Conservation (phyloP, 208 protist species). For the Acanthamoeba royreba region DNA sequence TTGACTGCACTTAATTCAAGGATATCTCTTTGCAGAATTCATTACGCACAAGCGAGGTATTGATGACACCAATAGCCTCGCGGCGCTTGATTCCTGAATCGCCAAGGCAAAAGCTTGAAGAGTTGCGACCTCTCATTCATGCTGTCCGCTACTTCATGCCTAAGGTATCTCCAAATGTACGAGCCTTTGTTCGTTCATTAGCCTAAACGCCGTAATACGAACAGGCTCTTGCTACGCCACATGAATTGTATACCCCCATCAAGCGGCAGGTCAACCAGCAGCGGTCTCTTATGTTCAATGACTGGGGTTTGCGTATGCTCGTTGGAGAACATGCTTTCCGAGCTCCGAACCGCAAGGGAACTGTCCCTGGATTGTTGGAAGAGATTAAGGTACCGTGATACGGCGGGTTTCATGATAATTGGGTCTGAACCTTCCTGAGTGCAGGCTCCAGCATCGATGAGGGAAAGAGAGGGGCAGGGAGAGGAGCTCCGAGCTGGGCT, state of each 20-base stretch:
- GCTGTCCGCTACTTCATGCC: not conserved
- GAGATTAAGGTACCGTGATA: not conserved
- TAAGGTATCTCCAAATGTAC: not conserved
- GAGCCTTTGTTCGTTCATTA: not conserved
- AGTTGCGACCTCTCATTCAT: not conserved
- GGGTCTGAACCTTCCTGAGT: not conserved
- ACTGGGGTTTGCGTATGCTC: not conserved
- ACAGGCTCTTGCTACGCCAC: not conserved
- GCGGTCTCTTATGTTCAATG: not conserved
- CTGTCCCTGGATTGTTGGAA: not conserved
- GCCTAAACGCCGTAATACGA: not conserved
- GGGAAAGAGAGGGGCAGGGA: not conserved
- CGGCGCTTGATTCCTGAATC: not conserved
- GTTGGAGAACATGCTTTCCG: not conserved
- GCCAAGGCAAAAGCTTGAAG: not conserved
- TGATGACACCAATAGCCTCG: not conserved
- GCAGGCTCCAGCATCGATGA: not conserved
- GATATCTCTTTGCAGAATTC: no score
- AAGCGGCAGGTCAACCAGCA: not conserved
- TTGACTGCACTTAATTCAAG: no score
- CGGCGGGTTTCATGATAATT: not conserved
- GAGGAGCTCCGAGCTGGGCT: not conserved
- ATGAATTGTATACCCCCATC: not conserved
- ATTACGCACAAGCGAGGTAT: not conserved
- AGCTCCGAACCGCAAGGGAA: not conserved